Evolutionary conservation across 192 early-diverging fungal species (phyloP), one percentile per base, ranked within the genome.

Genomic region (Backusella tuberculispora): DNA sequence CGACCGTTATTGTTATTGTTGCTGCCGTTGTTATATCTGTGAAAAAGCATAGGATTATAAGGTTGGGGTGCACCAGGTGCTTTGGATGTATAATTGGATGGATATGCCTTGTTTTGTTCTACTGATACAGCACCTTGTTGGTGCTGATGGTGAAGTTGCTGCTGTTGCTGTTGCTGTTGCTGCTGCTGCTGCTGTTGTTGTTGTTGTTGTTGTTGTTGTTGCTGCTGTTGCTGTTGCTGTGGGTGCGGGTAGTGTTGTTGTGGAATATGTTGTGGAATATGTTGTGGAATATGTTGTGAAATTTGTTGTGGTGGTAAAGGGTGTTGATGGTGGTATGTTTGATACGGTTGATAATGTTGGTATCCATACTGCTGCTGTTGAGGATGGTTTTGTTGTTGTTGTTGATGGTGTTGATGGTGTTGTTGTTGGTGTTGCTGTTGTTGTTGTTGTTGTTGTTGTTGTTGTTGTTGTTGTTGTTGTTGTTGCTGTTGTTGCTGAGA

Each of bases 61-160:
- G 9, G 53, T 60, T 60, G 53, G 9, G 53, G 53, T 24, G 53
- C 53, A 9, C 53, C 53, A 26, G 53, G 53, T 60, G 53, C 53
- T 60, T 60, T 60, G 12, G 53, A 60, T 60, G 53, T 60, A 60
- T 60, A 60, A 60, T 60, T 60, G 21, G 53, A 60, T 60, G 53
- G 53, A 60, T 60, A 60, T 60, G 53, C 4, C 21, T 60, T 60
- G 21, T 60, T 60, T 60, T 60, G 53, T 26, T 60, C 53, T 60
- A 60, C 21, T 60, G 21, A 60, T 60, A 60, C 53, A 24, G 53
- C 4, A 4, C 53, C 53, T 26, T 8, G 53, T 3, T 60, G 53
- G 24, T 60, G 53, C 1, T 60, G 53, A 26, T 19, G 53, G 10
- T 24, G 53, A 12, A 24, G 21, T 24, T 56, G 53, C 21, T n/a